phyloP scores from a whole-genome alignment of 768 basidiomycete genomes.

The Suillus weaverae region DNA sequence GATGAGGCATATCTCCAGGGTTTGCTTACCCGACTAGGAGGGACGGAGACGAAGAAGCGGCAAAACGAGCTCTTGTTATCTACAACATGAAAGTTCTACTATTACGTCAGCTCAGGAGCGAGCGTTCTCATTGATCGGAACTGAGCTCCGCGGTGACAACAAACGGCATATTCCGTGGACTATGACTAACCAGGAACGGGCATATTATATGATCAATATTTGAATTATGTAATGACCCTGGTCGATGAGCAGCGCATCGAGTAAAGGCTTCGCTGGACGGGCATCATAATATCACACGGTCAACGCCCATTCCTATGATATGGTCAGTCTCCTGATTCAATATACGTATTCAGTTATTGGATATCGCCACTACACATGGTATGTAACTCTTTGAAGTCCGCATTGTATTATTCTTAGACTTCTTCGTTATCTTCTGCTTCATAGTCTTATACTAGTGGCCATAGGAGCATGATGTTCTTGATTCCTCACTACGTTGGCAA shows the following conservation, averaged over 20 bases:
- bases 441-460: constrained; percentile 8
- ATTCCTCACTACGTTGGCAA: constrained; percentile 13
- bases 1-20: constrained; percentile 6
- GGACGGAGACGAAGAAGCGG: not conserved
- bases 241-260: not conserved
- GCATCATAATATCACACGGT: not conserved
- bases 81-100: not conserved
- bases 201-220: too few species aligned
- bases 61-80: not conserved
- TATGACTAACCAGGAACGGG: not conserved
- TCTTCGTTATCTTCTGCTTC: constrained; percentile 2
- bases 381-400: not conserved
- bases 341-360: not conserved
- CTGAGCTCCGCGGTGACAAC: not conserved
- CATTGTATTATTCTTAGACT: not conserved
- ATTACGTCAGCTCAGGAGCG: not conserved
- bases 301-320: not conserved
- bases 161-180: not conserved
- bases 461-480: constrained; percentile 27
- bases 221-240: too few species aligned
- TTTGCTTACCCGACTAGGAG: not conserved
- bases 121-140: not conserved
- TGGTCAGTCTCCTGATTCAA: not conserved
- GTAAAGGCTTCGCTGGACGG: too few species aligned
- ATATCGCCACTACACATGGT: not conserved